Evolutionary conservation across 2,329 filamentous ascomycete genomes (phyloP).

Genomic region (Tothia fuscella): DNA sequence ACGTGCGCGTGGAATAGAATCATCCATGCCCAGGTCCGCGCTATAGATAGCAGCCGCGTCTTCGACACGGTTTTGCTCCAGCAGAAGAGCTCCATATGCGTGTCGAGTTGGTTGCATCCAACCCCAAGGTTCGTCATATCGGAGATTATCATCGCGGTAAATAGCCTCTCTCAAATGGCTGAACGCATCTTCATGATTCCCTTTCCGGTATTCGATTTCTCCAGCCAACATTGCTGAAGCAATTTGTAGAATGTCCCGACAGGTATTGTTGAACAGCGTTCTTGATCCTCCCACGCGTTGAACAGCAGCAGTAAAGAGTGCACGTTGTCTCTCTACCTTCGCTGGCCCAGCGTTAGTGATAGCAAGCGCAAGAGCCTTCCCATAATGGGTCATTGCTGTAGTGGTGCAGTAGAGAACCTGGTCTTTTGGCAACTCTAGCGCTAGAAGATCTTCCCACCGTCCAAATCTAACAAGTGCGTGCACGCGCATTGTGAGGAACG

Average conservation of each 20-base stretch:
- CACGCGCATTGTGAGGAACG: constrained; percentile 53
- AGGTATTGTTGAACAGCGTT: constrained; percentile 58
- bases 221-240: constrained; percentile 55
- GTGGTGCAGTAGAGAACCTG: constrained; percentile 53
- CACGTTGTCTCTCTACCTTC: constrained; percentile 34
- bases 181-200: constrained; percentile 48
- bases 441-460: constrained; percentile 53
- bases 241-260: constrained; percentile 49
- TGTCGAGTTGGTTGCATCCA: constrained; percentile 69
- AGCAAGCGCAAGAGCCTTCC: constrained; percentile 52
- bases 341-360: constrained; percentile 44
- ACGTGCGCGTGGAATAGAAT: constrained; percentile 49
- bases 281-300: constrained; percentile 45
- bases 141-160: constrained; percentile 47
- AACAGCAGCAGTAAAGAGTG: constrained; percentile 40
- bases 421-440: constrained; percentile 45
- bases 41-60: constrained; percentile 27
- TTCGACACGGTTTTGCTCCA: constrained; percentile 47
- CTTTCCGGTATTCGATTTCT: constrained; percentile 58
- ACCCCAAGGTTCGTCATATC: constrained; percentile 65
- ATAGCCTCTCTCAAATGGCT: constrained; percentile 45
- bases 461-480: constrained; percentile 67
- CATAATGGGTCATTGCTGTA: constrained; percentile 57
- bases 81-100: constrained; percentile 55
- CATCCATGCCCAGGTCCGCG: constrained; percentile 30